Evolutionary conservation across 202 grass and related monocot genomes (phyloP).

Genomic region (Panicum virgatum): DNA sequence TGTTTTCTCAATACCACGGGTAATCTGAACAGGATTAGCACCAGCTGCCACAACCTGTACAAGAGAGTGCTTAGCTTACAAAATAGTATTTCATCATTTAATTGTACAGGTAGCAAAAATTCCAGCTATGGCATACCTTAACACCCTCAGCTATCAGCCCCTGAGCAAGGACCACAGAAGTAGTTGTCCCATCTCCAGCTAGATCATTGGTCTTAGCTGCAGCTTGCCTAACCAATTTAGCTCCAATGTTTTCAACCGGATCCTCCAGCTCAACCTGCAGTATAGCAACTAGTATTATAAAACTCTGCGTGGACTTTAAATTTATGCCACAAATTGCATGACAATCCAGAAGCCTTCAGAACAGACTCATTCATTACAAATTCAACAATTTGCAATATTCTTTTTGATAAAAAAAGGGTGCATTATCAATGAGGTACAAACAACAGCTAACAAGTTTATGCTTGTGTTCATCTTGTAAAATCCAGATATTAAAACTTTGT

Average conservation of each 20-base stretch:
- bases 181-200: slow-evolving; percentile 97
- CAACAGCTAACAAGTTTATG: slow-evolving; percentile 3
- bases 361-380: neutral
- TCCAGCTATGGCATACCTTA: slow-evolving; percentile 53
- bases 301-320: neutral
- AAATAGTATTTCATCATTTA: neutral
- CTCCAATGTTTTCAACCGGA: slow-evolving; percentile 97
- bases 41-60: slow-evolving; percentile 90
- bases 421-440: neutral
- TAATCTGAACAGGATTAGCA: slow-evolving; percentile 97
- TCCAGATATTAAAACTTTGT: neutral
- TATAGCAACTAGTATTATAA: slow-evolving; percentile 24
- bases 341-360: slow-evolving; percentile 6
- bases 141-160: slow-evolving; percentile 97
- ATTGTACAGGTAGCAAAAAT: slow-evolving; percentile 15
- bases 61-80: neutral
- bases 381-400: neutral
- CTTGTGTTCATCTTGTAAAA: neutral
- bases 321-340: neutral
- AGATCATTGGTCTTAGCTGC: slow-evolving; percentile 99
- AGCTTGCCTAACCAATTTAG: slow-evolving; percentile 97
- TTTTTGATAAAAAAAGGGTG: slow-evolving; percentile 11
- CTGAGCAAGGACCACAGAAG: slow-evolving; percentile 98
- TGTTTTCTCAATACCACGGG: slow-evolving; percentile 97
- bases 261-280: slow-evolving; percentile 87